Conservation (phyloP, 2,329 filamentous ascomycete genomes). For the Cladosporium sp. region DNA sequence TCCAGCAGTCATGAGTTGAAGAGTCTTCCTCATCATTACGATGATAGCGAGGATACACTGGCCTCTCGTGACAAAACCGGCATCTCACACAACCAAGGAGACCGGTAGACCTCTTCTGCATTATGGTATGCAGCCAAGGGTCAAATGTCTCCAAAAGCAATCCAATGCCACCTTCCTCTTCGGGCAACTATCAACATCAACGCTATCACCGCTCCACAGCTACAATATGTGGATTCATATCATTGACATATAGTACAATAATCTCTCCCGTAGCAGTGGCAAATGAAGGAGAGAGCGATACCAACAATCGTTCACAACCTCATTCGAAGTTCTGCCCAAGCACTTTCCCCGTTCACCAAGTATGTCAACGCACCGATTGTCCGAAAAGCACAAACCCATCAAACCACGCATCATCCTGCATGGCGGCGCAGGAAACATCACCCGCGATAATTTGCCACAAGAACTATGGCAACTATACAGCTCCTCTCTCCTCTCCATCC, state of each 20-base stretch:
- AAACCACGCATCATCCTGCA: conserved; percentile 46
- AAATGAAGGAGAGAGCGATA: too few relatives aligned
- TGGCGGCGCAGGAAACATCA: conserved; percentile 46
- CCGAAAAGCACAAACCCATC: conserved; percentile 20
- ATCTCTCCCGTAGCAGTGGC: too few relatives aligned
- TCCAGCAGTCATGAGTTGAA: too few relatives aligned
- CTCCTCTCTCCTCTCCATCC: conserved; percentile 35
- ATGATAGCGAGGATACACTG: too few relatives aligned
- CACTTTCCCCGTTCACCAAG: background rate
- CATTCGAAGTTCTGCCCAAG: background rate
- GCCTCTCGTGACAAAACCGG: too few relatives aligned
- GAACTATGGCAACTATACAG: conserved; percentile 36
- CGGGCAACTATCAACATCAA: background rate
- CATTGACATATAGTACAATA: too few relatives aligned
- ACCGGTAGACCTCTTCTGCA: too few relatives aligned
- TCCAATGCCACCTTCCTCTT: background rate
- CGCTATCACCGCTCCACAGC: background rate
- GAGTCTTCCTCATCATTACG: too few relatives aligned
- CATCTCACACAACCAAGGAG: too few relatives aligned
- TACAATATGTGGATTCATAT: too few relatives aligned
- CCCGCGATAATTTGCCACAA: conserved; percentile 34
- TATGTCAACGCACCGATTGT: background rate
- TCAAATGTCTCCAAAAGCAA: background rate
- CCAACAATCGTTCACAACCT: too few relatives aligned
- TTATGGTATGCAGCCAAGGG: too few relatives aligned